Evolutionary conservation across 1,284 basidiomycete species (phyloP), one percentile per base, ranked within the genome.

Genomic region (Tausonia pullulans): DNA sequence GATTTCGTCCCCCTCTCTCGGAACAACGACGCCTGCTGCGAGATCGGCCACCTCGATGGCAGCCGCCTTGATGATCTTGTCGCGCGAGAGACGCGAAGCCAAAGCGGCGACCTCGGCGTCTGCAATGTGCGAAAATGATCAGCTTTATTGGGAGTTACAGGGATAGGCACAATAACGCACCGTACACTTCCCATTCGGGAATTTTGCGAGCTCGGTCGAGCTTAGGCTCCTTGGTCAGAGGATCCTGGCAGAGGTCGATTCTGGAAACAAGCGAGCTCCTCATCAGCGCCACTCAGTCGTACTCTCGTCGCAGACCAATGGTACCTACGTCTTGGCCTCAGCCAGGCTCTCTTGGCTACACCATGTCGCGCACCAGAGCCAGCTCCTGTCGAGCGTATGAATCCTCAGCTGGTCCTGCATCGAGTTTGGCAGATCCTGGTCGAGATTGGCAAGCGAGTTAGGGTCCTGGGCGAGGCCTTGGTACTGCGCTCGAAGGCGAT

Each of bases 361-460:
- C 79, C 80, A 81, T 0, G 79, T 80, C 69, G 80, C 78, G 70
- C 79, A 80, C 92, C 93, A 97, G 69, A 96, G 78, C 93, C 93
- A 97, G 71, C 91, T 88, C 75, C 90, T 87, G 68, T 84, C 83
- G 13, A 96, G 79, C 0, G 93, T 90, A 74, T 84, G 88, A 66
- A 97, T 96, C 0, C 90, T 91, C 53, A 95, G 86, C 71, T 89
- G 83, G 52, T 82, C 80, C 72, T 95, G 91, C 68, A 95, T 80
- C 70, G 93, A 92, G 73, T 97, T 97, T 0, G 93, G 93, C 57
- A 97, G 79, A 79, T 97, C 93, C 83, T 98, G 95, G 73, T 98
- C 95, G 41, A 98, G 80, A 74, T 98, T 98, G 60, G 93, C 87
- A 2, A 98, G 80, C 5, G 91, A 96, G 73, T 88, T 85, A 0